A percentile compares a stretch with the other conserved stretches of the same genome.
phyloP scores from a whole-genome alignment of 805 yeast genomes.

The Suhomyces sp. region DNA sequence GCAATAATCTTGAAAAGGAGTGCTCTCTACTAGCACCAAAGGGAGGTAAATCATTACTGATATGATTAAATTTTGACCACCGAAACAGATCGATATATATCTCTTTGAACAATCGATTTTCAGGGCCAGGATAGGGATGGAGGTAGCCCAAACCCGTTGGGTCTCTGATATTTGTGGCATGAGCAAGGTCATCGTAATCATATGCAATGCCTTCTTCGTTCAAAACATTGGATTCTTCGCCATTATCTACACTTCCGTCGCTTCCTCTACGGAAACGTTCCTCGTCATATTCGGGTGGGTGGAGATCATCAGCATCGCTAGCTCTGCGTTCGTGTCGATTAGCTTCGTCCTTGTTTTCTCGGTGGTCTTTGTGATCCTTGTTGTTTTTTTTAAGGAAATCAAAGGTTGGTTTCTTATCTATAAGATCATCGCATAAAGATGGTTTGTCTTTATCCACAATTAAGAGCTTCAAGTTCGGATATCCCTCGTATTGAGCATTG shows the following conservation, averaged over 20 bases:
- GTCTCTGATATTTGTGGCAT: too few relatives aligned
- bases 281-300: too few relatives aligned
- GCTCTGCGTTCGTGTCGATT: background rate
- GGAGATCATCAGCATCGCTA: conserved; percentile 7
- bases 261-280: too few relatives aligned
- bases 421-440: conserved; percentile 34
- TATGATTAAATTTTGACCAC: conserved; percentile 10
- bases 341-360: background rate
- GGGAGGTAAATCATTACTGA: conserved; percentile 38
- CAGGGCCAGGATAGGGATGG: conserved; percentile 34
- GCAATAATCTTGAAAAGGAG: conserved; percentile 15
- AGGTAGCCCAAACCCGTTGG: too few relatives aligned
- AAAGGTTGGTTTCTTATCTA: conserved; percentile 29
- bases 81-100: too few relatives aligned
- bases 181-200: conserved; percentile 5
- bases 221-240: conserved; percentile 1
- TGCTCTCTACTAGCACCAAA: conserved; percentile 37
- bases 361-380: too few relatives aligned
- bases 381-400: conserved; percentile 14
- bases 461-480: conserved; percentile 33
- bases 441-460: conserved; percentile 35
- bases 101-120: conserved; percentile 12
- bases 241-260: too few relatives aligned
- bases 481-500: conserved; percentile 27
- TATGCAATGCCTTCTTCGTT: background rate